Evolutionary conservation across 495 filamentous ascomycete species (phyloP).

Genomic region (Paragyromitra xinjiangensis): DNA sequence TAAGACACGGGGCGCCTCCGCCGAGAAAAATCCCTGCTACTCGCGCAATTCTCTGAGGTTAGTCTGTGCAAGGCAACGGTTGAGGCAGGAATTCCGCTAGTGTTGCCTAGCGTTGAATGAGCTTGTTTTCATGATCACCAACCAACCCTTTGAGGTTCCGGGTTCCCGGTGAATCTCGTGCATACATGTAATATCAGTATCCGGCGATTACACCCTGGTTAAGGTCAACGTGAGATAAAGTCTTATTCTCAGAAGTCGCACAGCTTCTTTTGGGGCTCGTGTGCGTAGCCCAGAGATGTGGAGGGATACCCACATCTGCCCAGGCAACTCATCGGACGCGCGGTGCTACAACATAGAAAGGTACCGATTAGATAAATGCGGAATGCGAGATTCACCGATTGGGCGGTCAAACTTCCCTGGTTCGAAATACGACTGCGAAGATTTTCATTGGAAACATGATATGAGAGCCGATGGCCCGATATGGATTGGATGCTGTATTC

Average conservation of each 20-base stretch:
- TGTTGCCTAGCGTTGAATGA: conserved; percentile 1
- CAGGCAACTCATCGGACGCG: background rate
- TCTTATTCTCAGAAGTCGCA: background rate
- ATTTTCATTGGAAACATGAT: background rate
- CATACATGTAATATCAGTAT: background rate
- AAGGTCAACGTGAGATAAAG: background rate
- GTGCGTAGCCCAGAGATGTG: background rate
- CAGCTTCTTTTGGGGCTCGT: background rate
- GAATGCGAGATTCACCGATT: background rate
- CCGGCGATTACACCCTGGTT: background rate
- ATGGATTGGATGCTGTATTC: background rate
- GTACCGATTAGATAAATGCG: background rate
- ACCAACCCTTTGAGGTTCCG: background rate
- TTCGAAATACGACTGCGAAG: background rate
- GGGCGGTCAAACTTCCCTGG: background rate
- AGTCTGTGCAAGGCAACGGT: conserved; percentile 2
- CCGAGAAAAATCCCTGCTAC: background rate
- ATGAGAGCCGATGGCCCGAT: background rate
- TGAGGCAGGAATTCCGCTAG: background rate
- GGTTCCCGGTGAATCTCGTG: background rate
- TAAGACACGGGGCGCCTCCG: conserved; percentile 32
- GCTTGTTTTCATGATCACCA: conserved; percentile 28
- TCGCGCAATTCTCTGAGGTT: conserved; percentile 12
- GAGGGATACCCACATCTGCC: background rate
- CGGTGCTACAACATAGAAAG: background rate